Conservation (phyloP, 2,329 filamentous ascomycete species). For the Nemania sp. region DNA sequence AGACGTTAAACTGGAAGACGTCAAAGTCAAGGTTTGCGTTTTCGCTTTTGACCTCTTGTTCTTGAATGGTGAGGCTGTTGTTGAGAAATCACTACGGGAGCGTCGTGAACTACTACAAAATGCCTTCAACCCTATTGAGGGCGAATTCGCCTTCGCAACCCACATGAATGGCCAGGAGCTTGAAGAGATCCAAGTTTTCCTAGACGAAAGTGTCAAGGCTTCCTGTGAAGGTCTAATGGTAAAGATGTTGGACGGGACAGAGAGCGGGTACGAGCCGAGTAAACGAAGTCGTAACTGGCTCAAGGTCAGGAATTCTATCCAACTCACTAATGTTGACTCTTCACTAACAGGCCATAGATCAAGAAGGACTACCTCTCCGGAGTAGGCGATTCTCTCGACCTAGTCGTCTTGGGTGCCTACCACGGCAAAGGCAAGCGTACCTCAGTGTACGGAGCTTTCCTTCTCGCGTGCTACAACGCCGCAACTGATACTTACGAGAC, state of each 20-base stretch:
- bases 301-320: slow-evolving; percentile 70
- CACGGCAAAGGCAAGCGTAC: slow-evolving; percentile 95
- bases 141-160: slow-evolving; percentile 91
- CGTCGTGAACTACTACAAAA: slow-evolving; percentile 79
- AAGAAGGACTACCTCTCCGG: slow-evolving; percentile 98
- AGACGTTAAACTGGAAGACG: slow-evolving; percentile 93
- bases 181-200: slow-evolving; percentile 90
- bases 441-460: slow-evolving; percentile 93
- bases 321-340: not conserved
- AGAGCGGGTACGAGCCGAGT: slow-evolving; percentile 95
- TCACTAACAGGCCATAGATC: slow-evolving; percentile 66
- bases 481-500: slow-evolving; percentile 87
- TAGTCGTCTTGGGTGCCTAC: slow-evolving; percentile 96
- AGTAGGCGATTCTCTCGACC: slow-evolving; percentile 93
- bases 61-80: slow-evolving; percentile 89
- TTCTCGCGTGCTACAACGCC: slow-evolving; percentile 92
- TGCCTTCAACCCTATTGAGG: slow-evolving; percentile 82
- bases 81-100: slow-evolving; percentile 87
- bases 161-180: slow-evolving; percentile 88
- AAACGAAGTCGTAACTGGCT: slow-evolving; percentile 98
- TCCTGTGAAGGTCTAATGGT: slow-evolving; percentile 99
- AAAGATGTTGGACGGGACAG: slow-evolving; percentile 95
- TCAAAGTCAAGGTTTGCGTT: slow-evolving; percentile 96
- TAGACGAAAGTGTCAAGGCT: slow-evolving; percentile 95
- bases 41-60: slow-evolving; percentile 97